A percentile compares a stretch with the other conserved stretches of the same genome.
Evolutionary conservation across 768 basidiomycete genomes (phyloP).

Genomic region (Gyrodon lividus): DNA sequence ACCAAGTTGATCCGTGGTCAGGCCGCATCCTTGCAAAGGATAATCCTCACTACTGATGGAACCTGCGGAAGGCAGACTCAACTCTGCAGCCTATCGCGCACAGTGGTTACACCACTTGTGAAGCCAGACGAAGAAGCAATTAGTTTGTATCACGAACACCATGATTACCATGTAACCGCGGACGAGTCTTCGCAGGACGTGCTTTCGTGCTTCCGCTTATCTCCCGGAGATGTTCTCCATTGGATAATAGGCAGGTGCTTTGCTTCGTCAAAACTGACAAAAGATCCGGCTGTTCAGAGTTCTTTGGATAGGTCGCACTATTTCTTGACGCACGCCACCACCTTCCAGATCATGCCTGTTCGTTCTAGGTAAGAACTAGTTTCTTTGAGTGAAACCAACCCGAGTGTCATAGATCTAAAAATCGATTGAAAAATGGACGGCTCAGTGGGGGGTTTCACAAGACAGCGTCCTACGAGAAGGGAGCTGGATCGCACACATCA

Average conservation of each 20-base stretch:
- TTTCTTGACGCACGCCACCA: not conserved
- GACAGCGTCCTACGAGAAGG: too few relatives aligned
- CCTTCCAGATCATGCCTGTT: not conserved
- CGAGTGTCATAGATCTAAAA: too few relatives aligned
- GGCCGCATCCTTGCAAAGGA: not conserved
- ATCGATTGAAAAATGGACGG: too few relatives aligned
- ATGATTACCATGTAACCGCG: not conserved
- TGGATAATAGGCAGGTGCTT: not conserved
- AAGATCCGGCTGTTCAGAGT: not conserved
- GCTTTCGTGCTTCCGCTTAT: not conserved
- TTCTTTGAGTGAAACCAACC: too few relatives aligned
- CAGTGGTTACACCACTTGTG: not conserved
- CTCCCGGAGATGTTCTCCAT: not conserved
- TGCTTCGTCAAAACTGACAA: not conserved
- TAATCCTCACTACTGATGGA: not conserved
- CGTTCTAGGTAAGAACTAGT: not conserved
- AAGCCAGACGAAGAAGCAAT: not conserved
- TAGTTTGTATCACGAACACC: not conserved
- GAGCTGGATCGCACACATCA: conserved; percentile 2
- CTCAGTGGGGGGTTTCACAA: too few relatives aligned
- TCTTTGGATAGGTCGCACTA: not conserved
- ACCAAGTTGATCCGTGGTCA: not conserved
- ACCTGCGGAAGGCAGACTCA: not conserved
- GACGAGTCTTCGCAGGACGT: not conserved
- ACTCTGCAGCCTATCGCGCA: not conserved